Percentiles rank a stretch among this genome's conserved stretches.
Conservation (phyloP, 257 asterid species). For the Ehretia macrophylla region DNA sequence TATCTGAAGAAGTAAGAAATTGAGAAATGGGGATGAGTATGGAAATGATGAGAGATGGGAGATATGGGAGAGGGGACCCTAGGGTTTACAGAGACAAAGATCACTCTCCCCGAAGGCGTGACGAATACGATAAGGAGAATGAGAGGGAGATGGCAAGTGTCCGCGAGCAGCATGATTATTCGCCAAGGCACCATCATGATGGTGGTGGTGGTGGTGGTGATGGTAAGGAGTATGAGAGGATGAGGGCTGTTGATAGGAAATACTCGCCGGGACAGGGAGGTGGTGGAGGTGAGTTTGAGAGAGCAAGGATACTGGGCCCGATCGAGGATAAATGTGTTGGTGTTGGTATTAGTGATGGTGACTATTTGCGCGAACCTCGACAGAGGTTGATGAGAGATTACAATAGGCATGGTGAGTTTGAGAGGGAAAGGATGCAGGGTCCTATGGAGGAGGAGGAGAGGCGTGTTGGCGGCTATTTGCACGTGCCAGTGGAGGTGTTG, state of each 20-base stretch:
- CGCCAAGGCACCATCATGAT: too few relatives aligned
- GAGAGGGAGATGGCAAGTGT: background rate
- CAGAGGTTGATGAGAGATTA: constrained; percentile 7
- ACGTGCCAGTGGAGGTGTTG: too few relatives aligned
- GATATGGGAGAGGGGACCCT: constrained; percentile 24
- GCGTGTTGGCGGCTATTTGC: constrained; percentile 20
- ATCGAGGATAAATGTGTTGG: background rate
- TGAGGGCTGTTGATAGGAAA: too few relatives aligned
- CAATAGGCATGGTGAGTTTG: constrained; percentile 5
- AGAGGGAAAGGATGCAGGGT: constrained; percentile 13
- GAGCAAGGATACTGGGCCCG: too few relatives aligned
- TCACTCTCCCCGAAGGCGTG: constrained; percentile 7
- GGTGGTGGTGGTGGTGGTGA: too few relatives aligned
- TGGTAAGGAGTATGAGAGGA: too few relatives aligned
- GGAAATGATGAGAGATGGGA: constrained; percentile 38
- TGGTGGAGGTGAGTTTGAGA: too few relatives aligned
- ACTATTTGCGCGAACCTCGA: background rate
- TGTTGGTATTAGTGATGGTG: constrained; percentile 1
- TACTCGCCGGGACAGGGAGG: too few relatives aligned
- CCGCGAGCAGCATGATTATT: background rate
- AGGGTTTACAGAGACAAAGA: constrained; percentile 16
- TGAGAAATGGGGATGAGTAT: too few relatives aligned
- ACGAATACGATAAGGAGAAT: background rate
- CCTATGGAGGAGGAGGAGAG: constrained; percentile 15
- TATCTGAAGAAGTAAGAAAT: too few relatives aligned